phyloP scores from a whole-genome alignment of 2,329 filamentous ascomycete genomes.

The Colletotrichum sublineola region DNA sequence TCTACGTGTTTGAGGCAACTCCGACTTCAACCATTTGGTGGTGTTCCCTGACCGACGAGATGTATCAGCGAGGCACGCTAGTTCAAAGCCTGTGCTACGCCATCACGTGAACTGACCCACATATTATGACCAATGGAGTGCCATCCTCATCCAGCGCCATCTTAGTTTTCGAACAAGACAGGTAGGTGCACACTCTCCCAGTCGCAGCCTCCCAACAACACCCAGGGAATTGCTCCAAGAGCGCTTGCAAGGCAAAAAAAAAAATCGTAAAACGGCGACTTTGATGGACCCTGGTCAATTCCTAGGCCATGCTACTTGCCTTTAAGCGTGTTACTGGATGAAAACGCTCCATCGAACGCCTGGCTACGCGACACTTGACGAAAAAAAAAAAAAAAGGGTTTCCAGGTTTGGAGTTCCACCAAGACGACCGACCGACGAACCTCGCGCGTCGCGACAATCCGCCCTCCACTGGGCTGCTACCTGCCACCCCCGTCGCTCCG shows the following conservation, averaged over 20 bases:
- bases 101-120: slow-evolving; percentile 25
- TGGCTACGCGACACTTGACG: slow-evolving; percentile 52
- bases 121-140: not conserved
- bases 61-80: not conserved
- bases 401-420: slow-evolving; percentile 55
- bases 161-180: slow-evolving; percentile 51
- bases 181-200: slow-evolving; percentile 43
- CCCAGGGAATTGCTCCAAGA: slow-evolving; percentile 40
- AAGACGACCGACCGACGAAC: slow-evolving; percentile 44
- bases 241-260: slow-evolving; percentile 37
- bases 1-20: not conserved
- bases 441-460: slow-evolving; percentile 44
- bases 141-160: slow-evolving; percentile 47
- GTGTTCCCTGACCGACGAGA: not conserved
- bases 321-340: slow-evolving; percentile 43
- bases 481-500: slow-evolving; percentile 41
- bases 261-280: slow-evolving; percentile 34
- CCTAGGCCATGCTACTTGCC: slow-evolving; percentile 33
- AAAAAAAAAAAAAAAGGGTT: slow-evolving; percentile 50
- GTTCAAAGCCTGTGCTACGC: not conserved
- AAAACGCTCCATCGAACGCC: slow-evolving; percentile 51
- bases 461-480: slow-evolving; percentile 41
- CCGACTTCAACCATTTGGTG: not conserved
- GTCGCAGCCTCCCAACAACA: slow-evolving; percentile 47
- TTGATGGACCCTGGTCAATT: slow-evolving; percentile 41